phyloP scores from a whole-genome alignment of 495 filamentous ascomycete genomes.

The Talaromyces wortmannii region DNA sequence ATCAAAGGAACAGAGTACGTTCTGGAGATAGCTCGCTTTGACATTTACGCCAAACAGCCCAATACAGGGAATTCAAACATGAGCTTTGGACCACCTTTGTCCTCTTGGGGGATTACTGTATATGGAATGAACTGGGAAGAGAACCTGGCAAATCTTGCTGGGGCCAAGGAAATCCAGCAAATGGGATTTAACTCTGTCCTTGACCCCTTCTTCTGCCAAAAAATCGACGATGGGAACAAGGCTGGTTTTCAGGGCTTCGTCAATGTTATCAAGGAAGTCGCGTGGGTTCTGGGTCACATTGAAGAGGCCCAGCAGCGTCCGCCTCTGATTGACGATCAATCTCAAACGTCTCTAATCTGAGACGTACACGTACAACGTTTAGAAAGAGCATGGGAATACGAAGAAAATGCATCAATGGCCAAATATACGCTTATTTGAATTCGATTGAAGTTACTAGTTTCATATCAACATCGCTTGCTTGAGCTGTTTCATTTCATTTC shows the following conservation, averaged over 20 bases:
- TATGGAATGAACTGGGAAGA: slow-evolving; percentile 47
- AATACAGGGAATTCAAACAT: neutral
- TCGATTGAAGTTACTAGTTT: too few species aligned
- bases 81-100: slow-evolving; percentile 11
- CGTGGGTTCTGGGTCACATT: slow-evolving; percentile 16
- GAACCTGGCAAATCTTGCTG: slow-evolving; percentile 22
- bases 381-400: too few species aligned
- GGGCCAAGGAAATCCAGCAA: slow-evolving; percentile 18
- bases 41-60: slow-evolving; percentile 28
- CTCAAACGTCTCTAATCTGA: too few species aligned
- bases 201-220: slow-evolving; percentile 37
- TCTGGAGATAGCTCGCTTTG: slow-evolving; percentile 50
- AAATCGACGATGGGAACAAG: slow-evolving; percentile 7
- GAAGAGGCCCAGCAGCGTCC: neutral
- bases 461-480: too few species aligned
- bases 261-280: slow-evolving; percentile 19
- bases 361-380: too few species aligned
- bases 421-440: too few species aligned
- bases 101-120: slow-evolving; percentile 40
- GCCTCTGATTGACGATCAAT: neutral
- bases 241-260: slow-evolving; percentile 28
- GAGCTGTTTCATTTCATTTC: too few species aligned
- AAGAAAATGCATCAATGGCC: too few species aligned
- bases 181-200: slow-evolving; percentile 34
- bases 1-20: slow-evolving; percentile 42